Base-by-base conservation (phyloP, 208 protist genomes). In the Acanthamoeba lenticulata region DNA sequence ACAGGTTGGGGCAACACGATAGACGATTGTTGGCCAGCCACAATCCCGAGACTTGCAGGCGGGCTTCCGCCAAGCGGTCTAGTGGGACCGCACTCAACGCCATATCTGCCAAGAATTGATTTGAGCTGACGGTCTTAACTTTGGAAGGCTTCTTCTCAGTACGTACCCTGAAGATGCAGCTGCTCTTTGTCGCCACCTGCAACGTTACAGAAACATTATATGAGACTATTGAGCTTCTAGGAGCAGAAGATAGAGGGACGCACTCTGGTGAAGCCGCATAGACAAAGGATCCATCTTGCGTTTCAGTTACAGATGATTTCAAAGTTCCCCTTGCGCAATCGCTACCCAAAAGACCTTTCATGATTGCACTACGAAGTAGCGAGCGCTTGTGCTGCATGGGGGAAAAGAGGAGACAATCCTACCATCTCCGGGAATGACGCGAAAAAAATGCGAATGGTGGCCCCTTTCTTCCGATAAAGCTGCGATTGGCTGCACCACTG, bases 21-120 rank as follows among this genome's bases (percentile, higher is more conserved):
- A 85, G 74, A 38, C 55, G 42, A 29, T 85, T 85, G 32, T 85
- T 27, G 21, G 74, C 74, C 24, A 85, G 45, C 74, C 74, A 85
- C 45, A 85, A 29, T 2, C 74, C 74, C 5, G 74, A 85, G 6
- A 85, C 74, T 4, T 1, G 24, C 42, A 85, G 32, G 74, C 38
- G 29, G 4, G 57, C 9, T 13, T 21, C 57, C 4, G 9, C 21
- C 44, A 85, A 42, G 21, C 74, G 42, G 15, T 85, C 42, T 24
- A 57, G 55, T 15, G 74, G 74, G 27, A 85, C 1, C 0, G 74
- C 74, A 21, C 45, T 5, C 42, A 85, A 27, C 2, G 74, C 19
- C 5, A 85, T 21, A n/a, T n/a, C n/a, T n/a, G n/a, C 5, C 19
- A 38, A 7, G 6, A 38, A 29, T 3, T 40, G 0, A 0, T 44